Evolutionary conservation across 768 basidiomycete genomes (phyloP).

Genomic region (Gyrodon lividus): DNA sequence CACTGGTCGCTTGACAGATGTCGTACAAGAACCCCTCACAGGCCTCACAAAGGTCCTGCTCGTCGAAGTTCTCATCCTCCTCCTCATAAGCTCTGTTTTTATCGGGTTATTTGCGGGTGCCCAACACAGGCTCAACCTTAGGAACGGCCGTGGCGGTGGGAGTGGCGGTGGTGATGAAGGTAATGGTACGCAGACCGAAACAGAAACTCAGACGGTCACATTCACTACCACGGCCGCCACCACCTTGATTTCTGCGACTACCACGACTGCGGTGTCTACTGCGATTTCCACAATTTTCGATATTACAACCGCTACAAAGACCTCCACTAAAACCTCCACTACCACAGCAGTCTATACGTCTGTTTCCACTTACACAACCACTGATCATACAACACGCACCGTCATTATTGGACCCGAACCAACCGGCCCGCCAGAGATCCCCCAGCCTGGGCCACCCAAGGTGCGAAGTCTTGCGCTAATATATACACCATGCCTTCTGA

Average conservation of each 20-base stretch:
- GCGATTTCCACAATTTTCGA: constrained; percentile 32
- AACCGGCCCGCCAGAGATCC: constrained; percentile 44
- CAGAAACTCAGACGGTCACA: constrained; percentile 33
- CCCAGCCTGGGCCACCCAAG: constrained; percentile 60
- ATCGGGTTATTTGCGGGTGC: constrained; percentile 92
- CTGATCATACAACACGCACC: constrained; percentile 38
- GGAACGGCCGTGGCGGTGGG: constrained; percentile 34
- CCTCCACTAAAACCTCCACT: constrained; percentile 40
- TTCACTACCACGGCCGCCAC: constrained; percentile 31
- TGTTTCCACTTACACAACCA: constrained; percentile 38
- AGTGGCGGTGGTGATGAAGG: constrained; percentile 25
- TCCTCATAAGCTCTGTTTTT: constrained; percentile 84
- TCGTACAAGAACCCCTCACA: constrained; percentile 77
- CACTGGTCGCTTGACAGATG: constrained; percentile 41
- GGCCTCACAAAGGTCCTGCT: constrained; percentile 82
- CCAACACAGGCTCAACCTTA: constrained; percentile 68
- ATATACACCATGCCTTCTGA: constrained; percentile 1
- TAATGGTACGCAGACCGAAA: constrained; percentile 36
- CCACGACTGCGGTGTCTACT: constrained; percentile 36
- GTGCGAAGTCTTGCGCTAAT: constrained; percentile 29
- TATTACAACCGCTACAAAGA: constrained; percentile 39
- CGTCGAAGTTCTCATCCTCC: constrained; percentile 67
- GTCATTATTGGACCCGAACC: constrained; percentile 42
- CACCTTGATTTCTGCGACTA: constrained; percentile 30
- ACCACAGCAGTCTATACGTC: constrained; percentile 37